Percentiles rank a stretch among this genome's conserved stretches.
Conservation (phyloP, 2,329 filamentous ascomycete species). For the Penicillium sp. region DNA sequence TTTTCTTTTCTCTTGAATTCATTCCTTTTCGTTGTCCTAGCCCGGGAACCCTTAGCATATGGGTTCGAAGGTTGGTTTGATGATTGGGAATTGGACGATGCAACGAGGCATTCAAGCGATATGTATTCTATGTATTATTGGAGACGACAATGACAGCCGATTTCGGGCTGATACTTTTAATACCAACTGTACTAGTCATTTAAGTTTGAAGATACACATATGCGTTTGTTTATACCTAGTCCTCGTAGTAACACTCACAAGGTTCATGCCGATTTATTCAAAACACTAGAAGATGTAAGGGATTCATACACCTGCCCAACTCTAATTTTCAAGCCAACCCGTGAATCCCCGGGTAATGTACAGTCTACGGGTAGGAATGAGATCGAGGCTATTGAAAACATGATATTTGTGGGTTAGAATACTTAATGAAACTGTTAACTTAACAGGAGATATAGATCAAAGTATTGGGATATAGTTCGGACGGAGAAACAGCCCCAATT, state of each 20-base stretch:
- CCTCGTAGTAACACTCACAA: too few species aligned
- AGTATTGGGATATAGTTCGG: conserved; percentile 12
- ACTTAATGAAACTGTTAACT: not conserved
- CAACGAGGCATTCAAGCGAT: conserved; percentile 19
- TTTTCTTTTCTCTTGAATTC: conserved; percentile 9
- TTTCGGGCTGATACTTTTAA: conserved; percentile 6
- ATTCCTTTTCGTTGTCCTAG: not conserved
- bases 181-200: not conserved
- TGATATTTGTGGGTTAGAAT: too few species aligned
- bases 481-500: conserved; percentile 14
- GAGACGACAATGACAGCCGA: conserved; percentile 15
- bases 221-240: too few species aligned
- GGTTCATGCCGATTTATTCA: too few species aligned
- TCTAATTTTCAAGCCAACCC: too few species aligned
- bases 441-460: too few species aligned
- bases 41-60: not conserved
- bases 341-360: too few species aligned
- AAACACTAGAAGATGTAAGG: too few species aligned
- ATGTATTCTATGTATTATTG: conserved; percentile 30
- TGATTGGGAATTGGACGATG: conserved; percentile 12
- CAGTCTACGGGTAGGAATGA: too few species aligned
- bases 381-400: too few species aligned
- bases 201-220: not conserved
- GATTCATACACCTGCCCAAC: too few species aligned
- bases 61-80: not conserved